Evolutionary conservation across 2,329 filamentous ascomycete genomes (phyloP).

Genomic region (Fusarium sp.): DNA sequence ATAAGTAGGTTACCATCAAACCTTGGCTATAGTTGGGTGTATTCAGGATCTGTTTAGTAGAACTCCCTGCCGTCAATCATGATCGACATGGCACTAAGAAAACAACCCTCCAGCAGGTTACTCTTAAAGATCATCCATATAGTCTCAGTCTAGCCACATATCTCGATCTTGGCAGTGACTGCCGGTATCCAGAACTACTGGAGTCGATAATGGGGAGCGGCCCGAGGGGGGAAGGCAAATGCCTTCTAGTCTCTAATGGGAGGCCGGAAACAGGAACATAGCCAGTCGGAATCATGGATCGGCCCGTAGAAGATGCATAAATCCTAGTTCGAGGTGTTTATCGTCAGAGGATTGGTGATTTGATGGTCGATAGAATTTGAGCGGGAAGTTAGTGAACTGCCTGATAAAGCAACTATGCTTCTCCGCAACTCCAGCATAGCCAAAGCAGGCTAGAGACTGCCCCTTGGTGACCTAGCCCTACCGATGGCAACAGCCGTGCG

Average conservation of each 20-base stretch:
- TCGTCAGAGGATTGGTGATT: not conserved
- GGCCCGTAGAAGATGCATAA: conserved; percentile 32
- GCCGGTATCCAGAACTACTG: not conserved
- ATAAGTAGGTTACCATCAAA: not conserved
- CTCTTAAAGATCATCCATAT: not conserved
- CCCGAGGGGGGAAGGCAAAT: conserved; percentile 1
- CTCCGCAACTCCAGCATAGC: conserved; percentile 7
- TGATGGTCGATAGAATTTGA: not conserved
- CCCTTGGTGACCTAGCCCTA: conserved; percentile 16
- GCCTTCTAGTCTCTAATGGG: conserved; percentile 9
- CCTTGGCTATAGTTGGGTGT: not conserved
- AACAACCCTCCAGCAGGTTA: not conserved
- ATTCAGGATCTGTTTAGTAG: not conserved
- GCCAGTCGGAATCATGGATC: conserved; percentile 19
- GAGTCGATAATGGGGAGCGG: not conserved
- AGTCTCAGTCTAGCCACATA: not conserved
- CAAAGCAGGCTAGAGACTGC: not conserved
- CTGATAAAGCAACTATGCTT: conserved; percentile 11
- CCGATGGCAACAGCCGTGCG: conserved; percentile 15
- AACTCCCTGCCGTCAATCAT: conserved; percentile 12
- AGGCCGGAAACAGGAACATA: conserved; percentile 10
- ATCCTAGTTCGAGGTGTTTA: conserved; percentile 1
- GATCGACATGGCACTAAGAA: conserved; percentile 17
- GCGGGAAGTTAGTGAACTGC: not conserved
- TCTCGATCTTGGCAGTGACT: not conserved